Base-by-base conservation (phyloP, 371 early-diverging fungal species). In the Dipsacomyces acuminosporus region DNA sequence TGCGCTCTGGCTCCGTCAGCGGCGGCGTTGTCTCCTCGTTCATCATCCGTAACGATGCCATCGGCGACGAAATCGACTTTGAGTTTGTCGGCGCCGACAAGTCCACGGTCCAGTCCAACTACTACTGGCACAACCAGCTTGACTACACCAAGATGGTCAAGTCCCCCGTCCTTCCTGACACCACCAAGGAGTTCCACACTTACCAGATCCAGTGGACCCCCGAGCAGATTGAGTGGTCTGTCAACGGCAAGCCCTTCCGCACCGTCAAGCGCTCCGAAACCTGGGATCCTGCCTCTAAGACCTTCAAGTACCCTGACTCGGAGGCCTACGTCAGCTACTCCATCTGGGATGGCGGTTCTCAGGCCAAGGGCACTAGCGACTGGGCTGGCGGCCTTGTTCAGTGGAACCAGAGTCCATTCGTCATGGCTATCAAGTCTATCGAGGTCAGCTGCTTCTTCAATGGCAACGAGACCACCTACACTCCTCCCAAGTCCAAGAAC, bases 51-150 rank as follows among this genome's bases (percentile, higher is more conserved):
- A 69, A 75, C 50, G 51, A 60, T 45, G 38, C 53, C 41, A 48
- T 72, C 44, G 80, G 80, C 9, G 87, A 86, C 52, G 87, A 86
- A 61, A 82, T 86, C 46, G 87, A 86, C 59, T 86, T 82, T 71
- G 87, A 88, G 73, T 77, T 76, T 54, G 81, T 83, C 17, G 85
- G 86, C 15, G 54, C 59, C 6, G 67, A 79, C 53, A 67, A 72
- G 13, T 42, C 65, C 3, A 73, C 61, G 9, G 81, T 76, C 23
- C 79, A 86, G 62, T 76, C 85, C 48, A 85, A 85, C 76, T 81
- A 76, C 60, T 87, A 81, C 67, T 80, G 76, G 70, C 56, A 71
- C 55, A 81, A 80, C 33, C 51, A 70, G 25, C 75, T 77, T 17
- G 80, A 74, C 55, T 75, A 69, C 41, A 79, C 63, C 30, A 72